Evolutionary conservation across 129 eudicot genomes (phyloP), one percentile per base, ranked within the genome.

Genomic region (Helianthus annuus): DNA sequence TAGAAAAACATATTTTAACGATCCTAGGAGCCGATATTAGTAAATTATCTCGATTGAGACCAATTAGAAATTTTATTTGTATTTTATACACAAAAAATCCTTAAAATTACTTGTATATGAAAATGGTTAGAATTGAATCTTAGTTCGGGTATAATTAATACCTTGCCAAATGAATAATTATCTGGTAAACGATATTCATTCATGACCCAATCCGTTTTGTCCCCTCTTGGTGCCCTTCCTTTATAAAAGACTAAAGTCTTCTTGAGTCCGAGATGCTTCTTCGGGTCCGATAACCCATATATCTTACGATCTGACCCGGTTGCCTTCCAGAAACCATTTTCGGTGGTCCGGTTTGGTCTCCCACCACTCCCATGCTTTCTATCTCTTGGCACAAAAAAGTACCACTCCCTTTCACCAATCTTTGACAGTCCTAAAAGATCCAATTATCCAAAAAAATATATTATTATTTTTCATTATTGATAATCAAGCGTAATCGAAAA

Each of bases 361-460:
- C 98, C 96, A 44, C 94, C 91, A 71, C 80, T 85, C 5, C 96
- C 93, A 70, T 86, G 89, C 66, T 80, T 89, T 40, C 77, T 83
- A 77, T 89, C 91, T 60, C 98, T 87, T 22, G 87, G 91, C 71
- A 92, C 98, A 71, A 86, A 89, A 60, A 92, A 92, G 79, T 92
- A 89, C 98, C 96, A 89, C 60, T 92, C 98, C 64, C 98, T 85
- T 69, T 87, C 98, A 74, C 95, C 98, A 54, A 85, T 85, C 79
- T 81, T 92, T 2, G 98, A 91, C 85, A 92, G 61, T 65, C 89
- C 98, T 92, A 82, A 14, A 61, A 13, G 9, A 39, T 39, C 45
- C 45, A 39, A 39, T 5, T 39, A 39, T 39, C 45, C 45, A 39
- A 39, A 39, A 38, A 39, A 4, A 39, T 6, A 1, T 39, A 6